Evolutionary conservation across 2,329 filamentous ascomycete species (phyloP), one percentile per base, ranked within the genome.

Genomic region (Microsporum canis): DNA sequence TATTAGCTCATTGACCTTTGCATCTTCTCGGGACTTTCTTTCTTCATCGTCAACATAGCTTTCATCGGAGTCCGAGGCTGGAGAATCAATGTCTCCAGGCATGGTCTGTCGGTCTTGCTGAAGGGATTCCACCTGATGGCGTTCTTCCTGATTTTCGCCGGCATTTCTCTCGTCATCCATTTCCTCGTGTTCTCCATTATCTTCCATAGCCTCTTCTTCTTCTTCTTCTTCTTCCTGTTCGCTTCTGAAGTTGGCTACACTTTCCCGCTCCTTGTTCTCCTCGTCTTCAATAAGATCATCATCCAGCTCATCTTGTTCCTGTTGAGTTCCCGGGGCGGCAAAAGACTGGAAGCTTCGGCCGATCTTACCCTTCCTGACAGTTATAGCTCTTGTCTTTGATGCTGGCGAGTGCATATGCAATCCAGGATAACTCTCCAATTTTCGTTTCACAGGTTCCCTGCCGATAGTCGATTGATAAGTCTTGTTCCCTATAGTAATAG

Each of bases 401-500:
- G 51, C 31, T 17, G 51, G 51, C 17, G 51, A 55, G 31, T 36
- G 51, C 8, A 55, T 10, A 5, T 47, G 57, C 6, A 47, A 47
- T 4, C 57, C 57, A 34, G 57, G 57, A n/a, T 59, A 59, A 12
- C 33, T 39, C 6, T 49, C 57, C 67, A 27, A 72, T 72, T 10
- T 68, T 60, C 71, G 68, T 63, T 72, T 70, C 31, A 72, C 68
- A 3, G 77, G 69, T 57, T 81, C 77, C 57, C 78, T 81, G 1
- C 87, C 86, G 65, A 90, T 80, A 36, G 84, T 79, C 23, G 84
- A 85, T 0, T 83, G 86, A 3, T 84, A 79, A 0, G 85, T 89
- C 53, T 80, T 81, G 63, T 85, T 79, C 1, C 88, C 88, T 60
- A 92, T 83, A 0, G 87, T 91, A 56, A 92, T 88, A 1, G 87